Percentiles rank a stretch among this genome's conserved stretches.
Evolutionary conservation across 106 monocot genomes (phyloP).

Genomic region (Apostasia ramifera): DNA sequence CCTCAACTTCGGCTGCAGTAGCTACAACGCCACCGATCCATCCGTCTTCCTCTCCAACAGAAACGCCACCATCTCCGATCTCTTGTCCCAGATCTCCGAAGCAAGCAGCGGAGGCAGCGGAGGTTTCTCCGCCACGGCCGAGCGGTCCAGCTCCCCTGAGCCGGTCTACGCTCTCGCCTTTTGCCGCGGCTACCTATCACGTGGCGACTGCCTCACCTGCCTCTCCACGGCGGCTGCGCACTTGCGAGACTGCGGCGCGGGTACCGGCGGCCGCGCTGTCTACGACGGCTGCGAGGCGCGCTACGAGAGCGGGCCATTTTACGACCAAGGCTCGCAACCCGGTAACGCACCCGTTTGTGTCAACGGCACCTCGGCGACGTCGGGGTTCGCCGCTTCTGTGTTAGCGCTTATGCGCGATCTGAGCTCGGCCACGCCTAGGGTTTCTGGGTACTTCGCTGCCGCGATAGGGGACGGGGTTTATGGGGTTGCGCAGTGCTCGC

Average conservation of each 20-base stretch:
- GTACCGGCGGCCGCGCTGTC: slow-evolving; percentile 51
- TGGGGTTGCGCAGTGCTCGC: slow-evolving; percentile 43
- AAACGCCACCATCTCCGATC: slow-evolving; percentile 25
- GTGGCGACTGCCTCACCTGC: slow-evolving; percentile 36
- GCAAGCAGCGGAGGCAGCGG: slow-evolving; percentile 1
- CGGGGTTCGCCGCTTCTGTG: slow-evolving; percentile 3
- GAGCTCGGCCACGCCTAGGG: slow-evolving; percentile 18
- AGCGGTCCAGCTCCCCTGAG: slow-evolving; percentile 8
- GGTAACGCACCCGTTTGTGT: slow-evolving; percentile 39
- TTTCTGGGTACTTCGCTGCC: slow-evolving; percentile 28
- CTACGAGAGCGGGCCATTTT: slow-evolving; percentile 50
- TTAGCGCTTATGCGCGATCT: slow-evolving; percentile 25
- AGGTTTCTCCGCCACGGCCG: slow-evolving; percentile 30
- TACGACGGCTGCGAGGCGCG: slow-evolving; percentile 56
- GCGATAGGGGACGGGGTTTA: slow-evolving; percentile 22
- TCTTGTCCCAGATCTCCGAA: slow-evolving; percentile 16
- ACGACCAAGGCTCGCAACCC: slow-evolving; percentile 33
- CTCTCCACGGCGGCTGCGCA: slow-evolving; percentile 20
- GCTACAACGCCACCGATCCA: slow-evolving; percentile 42
- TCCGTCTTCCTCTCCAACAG: slow-evolving; percentile 21
- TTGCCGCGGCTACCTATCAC: slow-evolving; percentile 48
- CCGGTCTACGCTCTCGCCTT: slow-evolving; percentile 40
- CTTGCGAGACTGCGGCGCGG: slow-evolving; percentile 27
- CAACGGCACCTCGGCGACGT: neutral
- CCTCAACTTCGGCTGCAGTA: slow-evolving; percentile 51